Evolutionary conservation across 2,329 filamentous ascomycete genomes (phyloP), one percentile per base, ranked within the genome.

Genomic region (Ophiobolus disseminans): DNA sequence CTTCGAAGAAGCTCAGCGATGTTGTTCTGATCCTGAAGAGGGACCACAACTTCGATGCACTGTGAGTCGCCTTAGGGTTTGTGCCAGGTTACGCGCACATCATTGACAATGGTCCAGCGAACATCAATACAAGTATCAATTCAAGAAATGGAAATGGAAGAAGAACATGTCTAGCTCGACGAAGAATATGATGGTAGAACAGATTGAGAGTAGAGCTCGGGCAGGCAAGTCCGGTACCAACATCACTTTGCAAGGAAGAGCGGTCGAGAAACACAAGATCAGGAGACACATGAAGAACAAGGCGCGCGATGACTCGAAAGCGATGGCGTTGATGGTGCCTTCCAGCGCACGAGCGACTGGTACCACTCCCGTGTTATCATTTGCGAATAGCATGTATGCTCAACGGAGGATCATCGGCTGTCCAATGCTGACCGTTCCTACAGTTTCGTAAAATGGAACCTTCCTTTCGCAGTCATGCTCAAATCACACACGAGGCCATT

Each of bases 121-220:
- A 11, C 40, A 55, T 30, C 60, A 70, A 40, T 73, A 72, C 52
- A 72, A 69, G 39, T 63, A 71, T 40, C 62, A 65, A 3, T 60
- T 73, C 54, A 65, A 53, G 28, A 66, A 67, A 50, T 72, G 69
- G 70, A 52, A 52, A 5, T 57, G 63, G 43, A 65, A 51, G 37
- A 72, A 67, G 45, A 70, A 50, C 28, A 40, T 67, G 1, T 32
- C 62, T 4, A 40, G 45, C 5, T 25, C 40, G 38, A 67, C 60
- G 58, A 70, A 58, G 49, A 46, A 32, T 23, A 40, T 17, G 22
- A 62, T 62, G 10, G 50, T 31, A 13, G 23, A 52, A 32, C 30
- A 51, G 20, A 7, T 49, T 39, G 35, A 65, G 47, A 48, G 49
- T 38, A 52, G 59, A 47, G 48, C 56, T 21, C 14, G 43, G 40